Evolutionary conservation across 257 asterid genomes (phyloP).

Genomic region (Solanum etuberosum): DNA sequence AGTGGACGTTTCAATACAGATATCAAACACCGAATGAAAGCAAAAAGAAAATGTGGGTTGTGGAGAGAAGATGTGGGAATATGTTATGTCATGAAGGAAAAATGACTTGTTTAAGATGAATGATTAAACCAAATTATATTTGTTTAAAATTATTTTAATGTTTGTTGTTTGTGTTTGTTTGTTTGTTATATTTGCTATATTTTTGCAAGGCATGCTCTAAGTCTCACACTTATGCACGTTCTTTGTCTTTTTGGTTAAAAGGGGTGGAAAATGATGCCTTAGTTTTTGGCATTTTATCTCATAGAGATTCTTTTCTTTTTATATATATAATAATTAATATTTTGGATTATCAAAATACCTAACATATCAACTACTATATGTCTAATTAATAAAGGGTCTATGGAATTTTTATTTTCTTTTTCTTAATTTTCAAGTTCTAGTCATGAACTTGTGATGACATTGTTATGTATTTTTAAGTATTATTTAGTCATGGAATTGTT

Average conservation of each 20-base stretch:
- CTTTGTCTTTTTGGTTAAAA: slow-evolving; percentile 13
- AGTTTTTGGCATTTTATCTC: slow-evolving; percentile 12
- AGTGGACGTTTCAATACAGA: background rate
- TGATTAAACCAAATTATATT: slow-evolving; percentile 23
- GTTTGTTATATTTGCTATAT: slow-evolving; percentile 1
- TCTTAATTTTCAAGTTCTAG: background rate
- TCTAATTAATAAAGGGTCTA: background rate
- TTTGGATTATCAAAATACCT: background rate
- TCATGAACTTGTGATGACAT: background rate
- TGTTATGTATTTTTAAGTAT: background rate
- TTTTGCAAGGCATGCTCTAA: slow-evolving; percentile 22
- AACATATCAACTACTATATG: background rate
- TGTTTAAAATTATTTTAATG: background rate
- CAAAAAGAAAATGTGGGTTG: background rate
- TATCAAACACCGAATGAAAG: fast-evolving
- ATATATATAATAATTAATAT: background rate
- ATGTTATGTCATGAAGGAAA: slow-evolving; percentile 11
- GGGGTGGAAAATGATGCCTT: background rate
- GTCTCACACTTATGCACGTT: slow-evolving; percentile 43
- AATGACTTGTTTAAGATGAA: slow-evolving; percentile 20
- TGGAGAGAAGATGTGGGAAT: background rate
- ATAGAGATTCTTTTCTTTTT: background rate
- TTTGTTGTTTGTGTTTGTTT: slow-evolving; percentile 18
- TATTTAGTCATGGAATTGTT: background rate
- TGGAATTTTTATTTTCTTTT: background rate